Percentiles rank a stretch among this genome's conserved stretches.
Conservation (phyloP, 2,329 filamentous ascomycete genomes). For the Colletotrichum sp. region DNA sequence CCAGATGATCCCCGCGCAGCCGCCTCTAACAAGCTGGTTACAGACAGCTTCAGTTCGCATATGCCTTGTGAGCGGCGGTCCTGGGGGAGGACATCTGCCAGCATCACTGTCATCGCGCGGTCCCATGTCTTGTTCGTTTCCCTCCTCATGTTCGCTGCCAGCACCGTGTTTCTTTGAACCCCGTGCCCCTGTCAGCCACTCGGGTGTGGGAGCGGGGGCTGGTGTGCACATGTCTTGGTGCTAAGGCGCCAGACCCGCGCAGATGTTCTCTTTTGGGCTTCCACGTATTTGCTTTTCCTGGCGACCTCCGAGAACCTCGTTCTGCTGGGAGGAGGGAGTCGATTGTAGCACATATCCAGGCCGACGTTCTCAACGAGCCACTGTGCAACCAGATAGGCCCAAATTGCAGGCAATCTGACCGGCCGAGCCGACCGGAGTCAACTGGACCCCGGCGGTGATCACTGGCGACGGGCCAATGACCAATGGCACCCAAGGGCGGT, state of each 20-base stretch:
- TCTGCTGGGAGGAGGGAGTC: background rate
- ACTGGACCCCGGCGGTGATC: slow-evolving; percentile 4
- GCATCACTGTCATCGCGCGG: background rate
- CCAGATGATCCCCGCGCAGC: background rate
- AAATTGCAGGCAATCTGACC: background rate
- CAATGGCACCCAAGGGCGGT: background rate
- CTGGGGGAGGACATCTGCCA: background rate
- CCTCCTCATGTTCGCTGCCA: background rate
- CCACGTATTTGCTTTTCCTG: background rate
- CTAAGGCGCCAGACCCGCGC: background rate
- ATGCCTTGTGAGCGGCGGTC: background rate
- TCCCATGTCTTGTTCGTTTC: background rate
- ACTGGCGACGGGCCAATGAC: background rate
- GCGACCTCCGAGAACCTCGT: background rate
- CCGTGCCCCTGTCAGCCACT: slow-evolving; percentile 5
- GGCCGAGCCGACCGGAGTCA: background rate
- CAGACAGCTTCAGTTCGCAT: background rate
- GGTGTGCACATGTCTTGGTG: background rate
- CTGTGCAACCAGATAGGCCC: background rate
- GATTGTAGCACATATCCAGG: background rate
- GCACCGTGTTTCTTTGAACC: background rate
- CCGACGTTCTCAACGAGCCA: background rate
- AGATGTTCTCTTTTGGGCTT: background rate
- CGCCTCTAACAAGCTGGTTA: background rate
- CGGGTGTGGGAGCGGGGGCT: background rate